phyloP scores from a whole-genome alignment of 352 stramenopile genomes.

The Nothophytophthora sp. region DNA sequence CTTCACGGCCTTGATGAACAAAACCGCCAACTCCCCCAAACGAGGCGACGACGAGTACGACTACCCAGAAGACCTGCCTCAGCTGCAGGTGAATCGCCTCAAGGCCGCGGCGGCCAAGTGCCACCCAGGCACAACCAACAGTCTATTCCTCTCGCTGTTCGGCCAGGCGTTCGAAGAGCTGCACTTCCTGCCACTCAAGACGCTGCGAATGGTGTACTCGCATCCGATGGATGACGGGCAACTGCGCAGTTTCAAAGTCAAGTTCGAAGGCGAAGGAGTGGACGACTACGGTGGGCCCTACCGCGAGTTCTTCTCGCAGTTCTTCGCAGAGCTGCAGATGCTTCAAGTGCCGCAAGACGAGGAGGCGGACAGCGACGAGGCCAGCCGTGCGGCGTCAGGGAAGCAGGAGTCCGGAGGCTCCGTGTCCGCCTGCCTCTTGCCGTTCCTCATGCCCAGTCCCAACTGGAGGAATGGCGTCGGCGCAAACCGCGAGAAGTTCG shows the following conservation, averaged over 20 bases:
- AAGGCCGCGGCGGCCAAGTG: constrained; percentile 83
- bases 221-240: constrained; percentile 94
- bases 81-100: constrained; percentile 83
- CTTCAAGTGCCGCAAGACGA: constrained; percentile 26
- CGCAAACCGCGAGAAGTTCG: constrained; percentile 81
- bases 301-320: constrained; percentile 92
- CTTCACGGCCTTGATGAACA: constrained; percentile 70
- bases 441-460: constrained; percentile 85
- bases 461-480: constrained; percentile 87
- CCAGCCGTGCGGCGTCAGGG: too few species aligned
- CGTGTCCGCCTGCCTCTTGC: constrained; percentile 60
- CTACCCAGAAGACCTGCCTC: constrained; percentile 88
- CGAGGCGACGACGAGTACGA: constrained; percentile 92
- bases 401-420: constrained; percentile 18
- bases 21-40: constrained; percentile 76
- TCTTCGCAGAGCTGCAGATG: constrained; percentile 73
- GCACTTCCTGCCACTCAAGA: constrained; percentile 76
- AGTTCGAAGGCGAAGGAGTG: constrained; percentile 94
- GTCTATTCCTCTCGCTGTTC: constrained; percentile 77
- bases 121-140: constrained; percentile 63
- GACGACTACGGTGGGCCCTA: constrained; percentile 96
- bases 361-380: constrained; percentile 3
- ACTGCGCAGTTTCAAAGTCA: constrained; percentile 92
- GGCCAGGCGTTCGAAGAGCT: constrained; percentile 87
- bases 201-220: constrained; percentile 88